Conservation (phyloP, 345 rosid genomes). For the Anastatica hierochuntica region DNA sequence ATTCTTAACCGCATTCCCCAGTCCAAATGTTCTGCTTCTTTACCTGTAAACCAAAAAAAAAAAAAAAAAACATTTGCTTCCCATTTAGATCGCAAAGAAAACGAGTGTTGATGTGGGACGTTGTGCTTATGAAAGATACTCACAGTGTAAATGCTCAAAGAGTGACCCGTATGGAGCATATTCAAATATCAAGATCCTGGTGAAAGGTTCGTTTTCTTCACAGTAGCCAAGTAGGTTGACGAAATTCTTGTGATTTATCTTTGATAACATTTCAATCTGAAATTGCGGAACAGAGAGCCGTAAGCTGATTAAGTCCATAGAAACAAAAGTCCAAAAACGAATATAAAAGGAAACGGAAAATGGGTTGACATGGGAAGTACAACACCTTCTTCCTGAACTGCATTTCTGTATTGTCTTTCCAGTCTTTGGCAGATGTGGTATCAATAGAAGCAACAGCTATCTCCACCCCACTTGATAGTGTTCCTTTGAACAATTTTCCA, state of each 20-base stretch:
- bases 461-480: conserved; percentile 87
- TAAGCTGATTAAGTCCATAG: background rate
- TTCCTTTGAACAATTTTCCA: conserved; percentile 80
- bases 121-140: too few relatives aligned
- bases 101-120: too few relatives aligned
- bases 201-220: conserved; percentile 84
- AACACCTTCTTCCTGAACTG: conserved; percentile 79
- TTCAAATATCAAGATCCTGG: conserved; percentile 93
- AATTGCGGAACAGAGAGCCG: background rate
- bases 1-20: conserved; percentile 77
- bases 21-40: conserved; percentile 82
- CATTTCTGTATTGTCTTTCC: conserved; percentile 63
- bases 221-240: conserved; percentile 89
- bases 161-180: conserved; percentile 93
- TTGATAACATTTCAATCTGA: conserved; percentile 78
- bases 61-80: background rate
- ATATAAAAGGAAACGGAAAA: background rate
- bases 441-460: conserved; percentile 71
- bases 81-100: background rate
- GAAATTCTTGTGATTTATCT: conserved; percentile 90
- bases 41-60: conserved; percentile 64
- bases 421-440: conserved; percentile 43
- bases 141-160: conserved; percentile 89
- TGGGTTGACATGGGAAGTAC: background rate
- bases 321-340: background rate